phyloP scores from a whole-genome alignment of 2,329 filamentous ascomycete species.

The Dactylonectria macrodidyma region DNA sequence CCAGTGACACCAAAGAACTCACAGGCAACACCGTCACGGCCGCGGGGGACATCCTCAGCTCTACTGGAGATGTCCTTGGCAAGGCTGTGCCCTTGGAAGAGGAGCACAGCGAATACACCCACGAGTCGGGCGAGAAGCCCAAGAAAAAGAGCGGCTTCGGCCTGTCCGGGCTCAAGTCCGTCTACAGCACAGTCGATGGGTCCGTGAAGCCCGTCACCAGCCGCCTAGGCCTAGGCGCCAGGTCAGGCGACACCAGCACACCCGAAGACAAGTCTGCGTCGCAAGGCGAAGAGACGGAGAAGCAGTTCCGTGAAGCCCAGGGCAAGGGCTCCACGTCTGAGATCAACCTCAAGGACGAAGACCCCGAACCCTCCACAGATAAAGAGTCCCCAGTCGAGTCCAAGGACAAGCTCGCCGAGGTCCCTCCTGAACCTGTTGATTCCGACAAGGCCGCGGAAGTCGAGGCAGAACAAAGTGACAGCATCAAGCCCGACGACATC shows the following conservation, averaged over 20 bases:
- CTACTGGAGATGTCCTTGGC: slow-evolving; percentile 59
- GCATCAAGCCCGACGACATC: slow-evolving; percentile 16
- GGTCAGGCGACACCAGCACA: slow-evolving; percentile 32
- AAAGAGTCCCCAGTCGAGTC: slow-evolving; percentile 16
- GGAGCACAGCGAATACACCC: slow-evolving; percentile 57
- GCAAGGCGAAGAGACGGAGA: slow-evolving; percentile 39
- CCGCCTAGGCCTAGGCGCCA: slow-evolving; percentile 32
- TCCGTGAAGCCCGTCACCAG: slow-evolving; percentile 48
- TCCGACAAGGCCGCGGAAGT: slow-evolving; percentile 37
- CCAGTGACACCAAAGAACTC: slow-evolving; percentile 57
- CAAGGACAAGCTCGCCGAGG: slow-evolving; percentile 30
- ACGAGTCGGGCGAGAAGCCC: slow-evolving; percentile 52
- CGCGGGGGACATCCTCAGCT: slow-evolving; percentile 54
- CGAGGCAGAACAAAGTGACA: slow-evolving; percentile 23
- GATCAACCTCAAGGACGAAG: slow-evolving; percentile 38
- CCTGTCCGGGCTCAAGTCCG: slow-evolving; percentile 37
- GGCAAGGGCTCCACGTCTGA: slow-evolving; percentile 8
- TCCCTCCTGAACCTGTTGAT: slow-evolving; percentile 32
- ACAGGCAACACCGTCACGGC: slow-evolving; percentile 57
- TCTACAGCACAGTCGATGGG: slow-evolving; percentile 43
- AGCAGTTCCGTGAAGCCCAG: slow-evolving; percentile 20
- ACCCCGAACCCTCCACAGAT: slow-evolving; percentile 33
- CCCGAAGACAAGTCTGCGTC: slow-evolving; percentile 13
- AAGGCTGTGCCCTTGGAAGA: slow-evolving; percentile 55
- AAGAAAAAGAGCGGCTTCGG: slow-evolving; percentile 50